Evolutionary conservation across 257 asterid genomes (phyloP).

Genomic region (Pogostemon cablin): DNA sequence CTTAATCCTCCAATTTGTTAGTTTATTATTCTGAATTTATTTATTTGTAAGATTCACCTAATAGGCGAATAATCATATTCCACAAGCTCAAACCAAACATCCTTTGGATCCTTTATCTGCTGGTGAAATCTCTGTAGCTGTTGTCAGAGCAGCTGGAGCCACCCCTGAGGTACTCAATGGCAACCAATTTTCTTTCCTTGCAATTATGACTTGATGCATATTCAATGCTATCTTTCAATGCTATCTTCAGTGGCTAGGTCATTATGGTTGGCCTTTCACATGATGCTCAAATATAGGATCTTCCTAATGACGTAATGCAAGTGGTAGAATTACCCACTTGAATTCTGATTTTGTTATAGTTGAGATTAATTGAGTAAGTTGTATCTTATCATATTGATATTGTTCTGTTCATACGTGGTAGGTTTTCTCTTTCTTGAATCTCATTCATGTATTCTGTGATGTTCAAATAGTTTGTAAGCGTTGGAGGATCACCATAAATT

Average conservation of each 20-base stretch:
- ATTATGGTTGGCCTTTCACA: not conserved
- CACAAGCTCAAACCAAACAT: conserved; percentile 73
- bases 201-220: conserved; percentile 6
- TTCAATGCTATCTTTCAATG: not conserved
- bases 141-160: conserved; percentile 95
- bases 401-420: too few species aligned
- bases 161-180: conserved; percentile 75
- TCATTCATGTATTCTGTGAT: too few species aligned
- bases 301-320: too few species aligned
- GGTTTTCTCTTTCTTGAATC: too few species aligned
- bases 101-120: conserved; percentile 93
- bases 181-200: not conserved
- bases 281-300: too few species aligned
- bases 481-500: too few species aligned
- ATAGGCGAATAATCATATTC: not conserved
- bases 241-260: not conserved
- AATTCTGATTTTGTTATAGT: too few species aligned
- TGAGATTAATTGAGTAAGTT: too few species aligned
- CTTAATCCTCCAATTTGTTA: conserved; percentile 10
- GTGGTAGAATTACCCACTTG: too few species aligned
- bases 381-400: too few species aligned
- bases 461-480: too few species aligned
- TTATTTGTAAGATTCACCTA: conserved; percentile 14
- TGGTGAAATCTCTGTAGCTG: conserved; percentile 83
- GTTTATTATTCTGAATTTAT: not conserved